Evolutionary conservation across 2,329 filamentous ascomycete genomes (phyloP).

Genomic region (Magnaporthales sp.): DNA sequence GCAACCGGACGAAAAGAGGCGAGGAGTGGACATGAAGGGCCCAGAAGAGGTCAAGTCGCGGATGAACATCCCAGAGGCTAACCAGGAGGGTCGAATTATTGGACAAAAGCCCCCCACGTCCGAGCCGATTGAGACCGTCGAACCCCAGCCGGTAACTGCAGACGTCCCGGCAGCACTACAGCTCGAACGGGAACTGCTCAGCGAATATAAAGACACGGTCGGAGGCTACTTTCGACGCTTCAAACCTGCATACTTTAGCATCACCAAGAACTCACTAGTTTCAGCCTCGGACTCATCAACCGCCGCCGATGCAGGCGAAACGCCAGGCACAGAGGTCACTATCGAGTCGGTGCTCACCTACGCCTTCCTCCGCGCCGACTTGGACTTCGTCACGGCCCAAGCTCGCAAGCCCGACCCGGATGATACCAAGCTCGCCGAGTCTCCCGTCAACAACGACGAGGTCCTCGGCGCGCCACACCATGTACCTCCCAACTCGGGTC

Average conservation of each 20-base stretch:
- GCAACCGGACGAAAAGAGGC: constrained; percentile 12
- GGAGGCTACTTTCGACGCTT: constrained; percentile 94
- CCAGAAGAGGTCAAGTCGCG: constrained; percentile 33
- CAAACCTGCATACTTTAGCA: constrained; percentile 65
- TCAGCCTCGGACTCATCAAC: neutral
- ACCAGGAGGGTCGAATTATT: constrained; percentile 21
- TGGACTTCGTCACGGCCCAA: constrained; percentile 89
- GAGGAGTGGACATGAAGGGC: constrained; percentile 37
- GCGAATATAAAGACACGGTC: constrained; percentile 73
- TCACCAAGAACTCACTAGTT: constrained; percentile 17
- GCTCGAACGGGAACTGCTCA: constrained; percentile 63
- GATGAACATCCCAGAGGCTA: constrained; percentile 24
- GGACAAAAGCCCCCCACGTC: constrained; percentile 26
- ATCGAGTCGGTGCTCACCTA: constrained; percentile 79
- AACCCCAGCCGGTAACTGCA: constrained; percentile 39
- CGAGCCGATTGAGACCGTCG: constrained; percentile 22
- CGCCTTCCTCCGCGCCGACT: constrained; percentile 85
- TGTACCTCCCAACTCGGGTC: constrained; percentile 31
- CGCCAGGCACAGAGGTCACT: constrained; percentile 30
- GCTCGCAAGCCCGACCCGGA: constrained; percentile 69
- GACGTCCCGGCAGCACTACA: constrained; percentile 52
- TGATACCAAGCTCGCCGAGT: constrained; percentile 62
- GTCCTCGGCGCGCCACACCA: constrained; percentile 58
- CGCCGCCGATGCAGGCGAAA: neutral
- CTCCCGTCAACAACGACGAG: constrained; percentile 76